These are phyloP conservation scores for Zygosaccharomyces rouxii DNA, from an alignment of 805 yeast genomes.

Conservation along the genomic window DNA sequence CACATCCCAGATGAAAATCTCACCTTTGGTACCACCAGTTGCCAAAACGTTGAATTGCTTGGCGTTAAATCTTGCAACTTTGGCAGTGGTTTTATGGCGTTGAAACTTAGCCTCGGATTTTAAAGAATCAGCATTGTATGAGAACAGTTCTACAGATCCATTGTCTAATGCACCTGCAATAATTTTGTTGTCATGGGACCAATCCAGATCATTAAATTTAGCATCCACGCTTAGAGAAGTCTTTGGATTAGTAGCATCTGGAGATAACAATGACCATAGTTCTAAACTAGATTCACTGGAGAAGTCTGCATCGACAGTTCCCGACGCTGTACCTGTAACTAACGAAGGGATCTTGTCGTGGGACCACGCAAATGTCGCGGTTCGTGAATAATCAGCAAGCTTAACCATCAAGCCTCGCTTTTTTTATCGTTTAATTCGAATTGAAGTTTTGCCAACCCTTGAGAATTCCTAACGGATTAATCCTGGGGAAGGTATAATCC, in stretches of 20 bases:
- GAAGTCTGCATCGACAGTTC: constrained; percentile 87
- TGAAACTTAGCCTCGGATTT: constrained; percentile 49
- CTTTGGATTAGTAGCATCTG: constrained; percentile 39
- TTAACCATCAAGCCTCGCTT: constrained; percentile 54
- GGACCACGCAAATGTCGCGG: constrained; percentile 98
- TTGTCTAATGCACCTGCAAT: constrained; percentile 90
- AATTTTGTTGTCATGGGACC: constrained; percentile 63
- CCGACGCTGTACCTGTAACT: constrained; percentile 94
- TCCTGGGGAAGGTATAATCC: neutral
- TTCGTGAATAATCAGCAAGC: constrained; percentile 73
- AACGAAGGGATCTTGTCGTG: constrained; percentile 64
- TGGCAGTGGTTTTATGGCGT: constrained; percentile 67
- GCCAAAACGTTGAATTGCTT: constrained; percentile 67
- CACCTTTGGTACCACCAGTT: constrained; percentile 86
- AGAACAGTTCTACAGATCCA: constrained; percentile 77
- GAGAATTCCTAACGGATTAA: neutral
- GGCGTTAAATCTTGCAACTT: constrained; percentile 72
- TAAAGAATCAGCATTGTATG: constrained; percentile 43
- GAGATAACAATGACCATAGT: constrained; percentile 63
- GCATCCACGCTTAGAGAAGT: constrained; percentile 46
- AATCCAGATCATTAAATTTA: constrained; percentile 74
- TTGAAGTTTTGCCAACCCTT: neutral
- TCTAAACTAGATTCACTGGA: constrained; percentile 74
- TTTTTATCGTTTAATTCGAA: constrained; percentile 1
- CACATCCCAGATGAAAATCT: constrained; percentile 87